Base-by-base conservation (phyloP, 306 rosid species). In the Rosa chinensis region DNA sequence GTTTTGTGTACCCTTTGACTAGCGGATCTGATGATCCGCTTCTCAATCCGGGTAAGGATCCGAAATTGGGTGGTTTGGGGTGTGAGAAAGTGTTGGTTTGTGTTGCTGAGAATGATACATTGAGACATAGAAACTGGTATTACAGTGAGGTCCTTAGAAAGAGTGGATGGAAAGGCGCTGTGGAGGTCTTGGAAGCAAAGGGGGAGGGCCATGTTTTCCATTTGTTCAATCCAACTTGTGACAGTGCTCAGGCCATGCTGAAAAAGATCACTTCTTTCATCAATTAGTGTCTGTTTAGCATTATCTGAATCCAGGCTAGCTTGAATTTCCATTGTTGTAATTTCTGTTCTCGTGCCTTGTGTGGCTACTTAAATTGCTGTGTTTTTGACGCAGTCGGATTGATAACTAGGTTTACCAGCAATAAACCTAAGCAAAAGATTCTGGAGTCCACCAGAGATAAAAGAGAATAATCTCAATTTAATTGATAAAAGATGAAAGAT, bases 181-280 rank as follows among this genome's bases (percentile, higher is more conserved):
- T 84, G 42, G 87, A 83, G 3, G 39, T 83, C 0, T 11, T 11
- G 21, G 35, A 73, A 39, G 20, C 66, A 10, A 55, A 73, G 52
- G 67, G n/a, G 21, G 94, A 86, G 66, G 74, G 3, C 1, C 94
- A 88, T 2, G 86, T 79, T 3, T 90, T 90, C 43, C 90, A 73
- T 40, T n/a, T 73, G 77, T n/a, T 20, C 66, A 21, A 73, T 39
- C 77, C 77, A 4, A 53, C 37, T 39, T 55, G 50, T 39, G 52
- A 72, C 8, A 35, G 20, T 18, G 64, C 76, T 35, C 18, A 32
- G 28, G 77, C 49, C 49, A 37, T 73, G 77, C 0, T 18, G 11
- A 73, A 39, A 40, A 55, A 56, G 66, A 39, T 55, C 12, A 25
- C 3, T 73, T 73, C 50, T 13, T 73, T 73, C 66, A 6, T 73